A percentile compares a stretch with the other conserved stretches of the same genome.
These are phyloP conservation scores for Neocatenulostroma microsporum DNA, from an alignment of 2,329 filamentous ascomycete genomes.

Conservation along the genomic window DNA sequence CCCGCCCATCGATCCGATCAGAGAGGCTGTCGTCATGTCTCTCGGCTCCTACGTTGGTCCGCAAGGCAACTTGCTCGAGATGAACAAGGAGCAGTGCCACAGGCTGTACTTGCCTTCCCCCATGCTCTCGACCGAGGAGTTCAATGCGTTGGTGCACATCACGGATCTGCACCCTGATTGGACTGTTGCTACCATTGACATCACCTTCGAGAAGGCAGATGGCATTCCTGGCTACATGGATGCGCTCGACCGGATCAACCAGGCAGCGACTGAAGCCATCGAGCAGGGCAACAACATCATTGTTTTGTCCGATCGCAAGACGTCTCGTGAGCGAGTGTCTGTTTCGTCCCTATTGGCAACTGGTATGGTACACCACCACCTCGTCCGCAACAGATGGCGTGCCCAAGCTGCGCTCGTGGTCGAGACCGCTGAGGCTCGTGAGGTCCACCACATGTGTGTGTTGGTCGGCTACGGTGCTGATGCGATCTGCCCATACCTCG, in stretches of 20 bases:
- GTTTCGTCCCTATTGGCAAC: constrained; percentile 83
- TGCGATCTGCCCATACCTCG: constrained; percentile 87
- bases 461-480: constrained; percentile 91
- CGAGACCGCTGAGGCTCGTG: constrained; percentile 90
- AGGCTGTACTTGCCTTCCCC: constrained; percentile 81
- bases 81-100: constrained; percentile 82
- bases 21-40: constrained; percentile 97
- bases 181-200: constrained; percentile 83
- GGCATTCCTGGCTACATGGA: constrained; percentile 78
- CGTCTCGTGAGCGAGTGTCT: constrained; percentile 70
- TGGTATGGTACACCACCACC: constrained; percentile 89
- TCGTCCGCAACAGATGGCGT: constrained; percentile 93
- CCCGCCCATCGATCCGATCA: constrained; percentile 91
- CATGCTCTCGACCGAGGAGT: constrained; percentile 80
- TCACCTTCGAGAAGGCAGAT: constrained; percentile 83
- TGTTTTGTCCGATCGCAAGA: constrained; percentile 80
- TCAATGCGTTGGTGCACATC: constrained; percentile 79
- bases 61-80: constrained; percentile 89
- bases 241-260: constrained; percentile 81
- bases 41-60: constrained; percentile 93
- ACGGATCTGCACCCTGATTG: constrained; percentile 64
- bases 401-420: constrained; percentile 79
- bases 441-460: constrained; percentile 99
- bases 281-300: constrained; percentile 77
- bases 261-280: constrained; percentile 75